Evolutionary conservation across 805 yeast species (phyloP), one percentile per base, ranked within the genome.

Genomic region (Suhomyces sp.): DNA sequence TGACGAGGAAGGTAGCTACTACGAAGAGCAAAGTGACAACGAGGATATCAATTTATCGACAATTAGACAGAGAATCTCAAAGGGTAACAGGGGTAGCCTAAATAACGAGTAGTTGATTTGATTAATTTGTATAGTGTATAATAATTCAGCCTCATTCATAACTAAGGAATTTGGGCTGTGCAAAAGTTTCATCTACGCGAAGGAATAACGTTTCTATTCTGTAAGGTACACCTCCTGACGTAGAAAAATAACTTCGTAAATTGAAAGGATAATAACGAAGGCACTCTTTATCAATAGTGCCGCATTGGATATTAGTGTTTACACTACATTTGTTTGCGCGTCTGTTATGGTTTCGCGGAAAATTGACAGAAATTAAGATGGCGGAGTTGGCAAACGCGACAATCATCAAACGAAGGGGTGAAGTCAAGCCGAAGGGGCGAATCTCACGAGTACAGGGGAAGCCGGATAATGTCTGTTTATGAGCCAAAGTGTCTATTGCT

Each of bases 1-100:
- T 19, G 59, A 47, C 31, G 52, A 33, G 26, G 47, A 46, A 19
- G 29, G 44, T 33, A 49, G 45, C 9, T 47, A 33, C n/a, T 12
- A 19, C 24, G 42, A 38, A n/a, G 35, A 15, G 12, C 22, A 45
- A 6, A 15, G 17, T 7, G 46, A 42, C 4, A 24, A 6, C 31
- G 29, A 42, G 31, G 23, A 24, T 38, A 9, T 8, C 6, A 17
- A 17, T 17, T 9, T 42, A 2, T 27, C 29, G 29, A 42, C 46
- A 15, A 4, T 42, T 9, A 12, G 46, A 19, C 31, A 42, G 19
- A 42, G 46, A 42, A 42, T 24, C 17, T n/a, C 22, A 24, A 22
- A 22, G 17, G 23, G 17, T 23, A 42, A 12, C 13, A 23, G n/a
- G 15, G 8, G 23, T 9, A 24, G 29, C 23, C 13, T 24, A 24